Evolutionary conservation across 768 basidiomycete genomes (phyloP), one percentile per base, ranked within the genome.

Genomic region (Kwoniella europaea): DNA sequence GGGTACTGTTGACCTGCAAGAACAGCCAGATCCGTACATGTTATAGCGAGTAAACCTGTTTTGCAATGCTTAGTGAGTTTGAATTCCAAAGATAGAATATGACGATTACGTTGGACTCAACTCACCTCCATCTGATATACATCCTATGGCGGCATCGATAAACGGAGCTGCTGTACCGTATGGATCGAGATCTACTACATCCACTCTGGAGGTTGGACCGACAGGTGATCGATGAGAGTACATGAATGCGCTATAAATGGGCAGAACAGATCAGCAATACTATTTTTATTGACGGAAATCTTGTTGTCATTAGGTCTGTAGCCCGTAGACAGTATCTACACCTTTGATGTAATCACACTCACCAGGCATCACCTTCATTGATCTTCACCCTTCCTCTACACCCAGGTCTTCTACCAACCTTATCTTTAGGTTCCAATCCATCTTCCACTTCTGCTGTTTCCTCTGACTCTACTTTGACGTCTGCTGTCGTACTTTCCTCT

Each of bases 121-220:
- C 87, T 75, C 70, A 91, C 95, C 96, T 82, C 92, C 94, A 74
- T 95, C 94, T 42, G 89, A 88, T 10, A 97, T 86, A 68, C 89
- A 89, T 77, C 98, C 94, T 16, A 99, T 90, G 0, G 96, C 94
- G 22, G 91, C 91, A 76, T 99, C 97, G 29, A 99, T 91, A 82
- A 99, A 99, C 2, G 96, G 97, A 4, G 94, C 91, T 0, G 97
- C 97, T 10, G 94, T 96, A 0, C 97, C 97, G 78, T 98, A 99
- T 0, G 97, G 97, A 82, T 99, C 97, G 29, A 99, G 88, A 82
- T 99, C 97, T n/a, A 99, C 90, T 35, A 92, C 92, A 73, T 98
- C 95, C 20, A 98, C 94, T 2, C 90, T 89, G 12, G 86, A 84
- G 57, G 86, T 87, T 13, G 68, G 68, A 41, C 68, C 68, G 15